A percentile compares a stretch with the other conserved stretches of the same genome.
Conservation (phyloP, 768 basidiomycete species). For the Tulasnella sp. region DNA sequence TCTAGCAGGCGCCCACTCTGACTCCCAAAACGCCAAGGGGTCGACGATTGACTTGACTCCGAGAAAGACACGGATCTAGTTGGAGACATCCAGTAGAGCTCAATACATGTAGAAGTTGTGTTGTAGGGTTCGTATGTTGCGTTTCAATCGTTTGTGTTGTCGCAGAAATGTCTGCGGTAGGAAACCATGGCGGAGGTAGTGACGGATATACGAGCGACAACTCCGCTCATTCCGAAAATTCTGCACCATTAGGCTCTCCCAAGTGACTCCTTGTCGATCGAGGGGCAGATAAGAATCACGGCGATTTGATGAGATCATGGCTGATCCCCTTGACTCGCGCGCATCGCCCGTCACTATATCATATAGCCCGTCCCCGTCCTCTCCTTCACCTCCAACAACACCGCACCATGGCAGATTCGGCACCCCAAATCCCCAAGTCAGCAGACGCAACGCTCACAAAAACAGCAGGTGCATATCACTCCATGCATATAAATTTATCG, state of each 20-base stretch:
- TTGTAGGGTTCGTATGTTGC: background rate
- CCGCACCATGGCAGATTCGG: background rate
- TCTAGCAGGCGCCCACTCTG: too few relatives aligned
- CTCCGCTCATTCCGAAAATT: conserved; percentile 4
- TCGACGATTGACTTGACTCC: too few relatives aligned
- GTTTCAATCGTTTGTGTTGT: background rate
- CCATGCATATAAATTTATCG: background rate
- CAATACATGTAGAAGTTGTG: too few relatives aligned
- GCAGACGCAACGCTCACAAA: conserved; percentile 38
- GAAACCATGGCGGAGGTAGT: background rate
- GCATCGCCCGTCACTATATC: background rate
- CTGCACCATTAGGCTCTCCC: background rate
- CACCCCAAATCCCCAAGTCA: conserved; percentile 1
- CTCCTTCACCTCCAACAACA: background rate
- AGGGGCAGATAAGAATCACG: conserved; percentile 6
- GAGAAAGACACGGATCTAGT: too few relatives aligned
- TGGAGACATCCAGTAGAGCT: too few relatives aligned
- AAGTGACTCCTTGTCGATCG: conserved; percentile 11
- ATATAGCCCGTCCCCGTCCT: background rate
- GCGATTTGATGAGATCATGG: conserved; percentile 15
- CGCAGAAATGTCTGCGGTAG: background rate
- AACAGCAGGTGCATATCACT: conserved; percentile 41
- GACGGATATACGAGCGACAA: background rate
- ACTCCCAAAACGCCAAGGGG: too few relatives aligned
- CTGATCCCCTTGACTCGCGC: conserved; percentile 14